A percentile compares a stretch with the other conserved stretches of the same genome.
phyloP scores from a whole-genome alignment of 176 grass and related monocot species.

The Carex kokanica region DNA sequence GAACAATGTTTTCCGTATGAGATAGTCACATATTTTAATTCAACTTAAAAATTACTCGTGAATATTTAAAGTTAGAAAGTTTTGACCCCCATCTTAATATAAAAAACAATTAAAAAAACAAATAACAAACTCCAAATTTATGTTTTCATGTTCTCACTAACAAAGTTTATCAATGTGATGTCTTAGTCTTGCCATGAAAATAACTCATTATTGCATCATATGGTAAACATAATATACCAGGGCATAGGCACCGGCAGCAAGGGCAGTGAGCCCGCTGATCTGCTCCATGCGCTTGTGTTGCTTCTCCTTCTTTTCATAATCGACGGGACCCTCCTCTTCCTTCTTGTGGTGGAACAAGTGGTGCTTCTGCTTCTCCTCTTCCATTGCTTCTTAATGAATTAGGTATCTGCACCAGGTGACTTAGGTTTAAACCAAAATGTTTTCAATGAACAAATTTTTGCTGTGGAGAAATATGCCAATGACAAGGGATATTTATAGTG shows the following conservation, averaged over 20 bases:
- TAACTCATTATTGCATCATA: not conserved
- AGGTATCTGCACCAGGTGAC: not conserved
- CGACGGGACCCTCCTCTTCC: conserved; percentile 20
- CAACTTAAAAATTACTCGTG: too few relatives aligned
- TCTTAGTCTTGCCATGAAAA: too few relatives aligned
- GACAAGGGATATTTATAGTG: not conserved
- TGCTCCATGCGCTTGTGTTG: conserved; percentile 43
- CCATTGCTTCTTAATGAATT: conserved; percentile 15
- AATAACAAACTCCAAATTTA: too few relatives aligned
- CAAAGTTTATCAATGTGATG: too few relatives aligned
- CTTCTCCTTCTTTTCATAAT: conserved; percentile 33
- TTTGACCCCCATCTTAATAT: too few relatives aligned
- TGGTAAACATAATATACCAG: not conserved
- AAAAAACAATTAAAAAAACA: too few relatives aligned
- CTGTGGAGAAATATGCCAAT: not conserved
- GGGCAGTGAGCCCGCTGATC: not conserved
- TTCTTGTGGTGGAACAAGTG: conserved; percentile 29
- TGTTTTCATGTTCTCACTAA: too few relatives aligned
- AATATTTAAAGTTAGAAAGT: too few relatives aligned
- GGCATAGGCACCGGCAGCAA: conserved; percentile 31
- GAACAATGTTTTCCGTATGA: too few relatives aligned
- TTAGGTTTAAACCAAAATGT: not conserved
- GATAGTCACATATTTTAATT: too few relatives aligned
- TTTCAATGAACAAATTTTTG: not conserved
- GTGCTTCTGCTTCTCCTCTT: conserved; percentile 29